A percentile compares a stretch with the other conserved stretches of the same genome.
phyloP scores from a whole-genome alignment of 1,139 yeast species.

The Yamadazyma membranifaciens region DNA sequence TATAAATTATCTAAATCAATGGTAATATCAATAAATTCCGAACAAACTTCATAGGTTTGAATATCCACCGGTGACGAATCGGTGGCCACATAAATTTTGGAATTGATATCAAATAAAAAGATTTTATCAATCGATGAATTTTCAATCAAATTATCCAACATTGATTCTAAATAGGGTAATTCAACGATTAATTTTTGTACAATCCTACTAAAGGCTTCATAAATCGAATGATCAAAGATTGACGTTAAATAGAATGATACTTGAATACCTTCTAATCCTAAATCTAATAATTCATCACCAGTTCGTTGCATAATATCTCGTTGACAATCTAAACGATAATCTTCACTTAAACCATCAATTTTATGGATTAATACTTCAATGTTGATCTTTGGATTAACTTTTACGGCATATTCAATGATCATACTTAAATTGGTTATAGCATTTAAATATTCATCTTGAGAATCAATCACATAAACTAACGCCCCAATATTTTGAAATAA shows the following conservation, averaged over 20 bases:
- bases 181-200: slow-evolving; percentile 90
- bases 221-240: slow-evolving; percentile 91
- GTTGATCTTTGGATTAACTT: slow-evolving; percentile 80
- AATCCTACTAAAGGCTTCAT: slow-evolving; percentile 91
- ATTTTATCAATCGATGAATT: slow-evolving; percentile 92
- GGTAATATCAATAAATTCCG: slow-evolving; percentile 93
- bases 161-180: slow-evolving; percentile 80
- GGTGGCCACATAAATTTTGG: slow-evolving; percentile 95
- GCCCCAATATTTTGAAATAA: slow-evolving; percentile 88
- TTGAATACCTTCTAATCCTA: slow-evolving; percentile 88
- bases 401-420: slow-evolving; percentile 85
- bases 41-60: slow-evolving; percentile 93
- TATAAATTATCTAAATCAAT: slow-evolving; percentile 80
- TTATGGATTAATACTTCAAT: slow-evolving; percentile 93
- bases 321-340: slow-evolving; percentile 90
- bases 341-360: slow-evolving; percentile 93
- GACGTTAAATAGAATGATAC: slow-evolving; percentile 89
- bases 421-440: slow-evolving; percentile 86
- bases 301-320: slow-evolving; percentile 95
- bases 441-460: slow-evolving; percentile 91
- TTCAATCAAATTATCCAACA: slow-evolving; percentile 84
- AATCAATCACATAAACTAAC: slow-evolving; percentile 87
- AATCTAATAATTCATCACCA: slow-evolving; percentile 86
- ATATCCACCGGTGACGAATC: slow-evolving; percentile 95
- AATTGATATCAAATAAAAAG: slow-evolving; percentile 84